Evolutionary conservation across 2,329 filamentous ascomycete species (phyloP).

Genomic region (Pseudogymnoascus sp.): DNA sequence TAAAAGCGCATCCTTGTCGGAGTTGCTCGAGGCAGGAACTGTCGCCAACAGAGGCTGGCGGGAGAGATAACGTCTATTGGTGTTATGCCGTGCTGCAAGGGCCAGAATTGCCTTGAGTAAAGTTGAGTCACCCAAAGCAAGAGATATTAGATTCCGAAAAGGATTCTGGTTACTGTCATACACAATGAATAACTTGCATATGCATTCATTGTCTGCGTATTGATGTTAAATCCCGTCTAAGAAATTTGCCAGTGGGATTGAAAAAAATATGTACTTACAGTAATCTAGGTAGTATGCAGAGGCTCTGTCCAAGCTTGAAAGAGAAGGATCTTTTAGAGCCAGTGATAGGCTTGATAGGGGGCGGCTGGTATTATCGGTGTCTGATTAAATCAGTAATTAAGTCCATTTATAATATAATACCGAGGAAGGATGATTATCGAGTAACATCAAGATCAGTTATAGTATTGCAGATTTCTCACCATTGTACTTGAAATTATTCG

Average conservation of each 20-base stretch:
- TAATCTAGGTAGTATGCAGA: neutral
- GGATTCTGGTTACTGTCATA: conserved; percentile 30
- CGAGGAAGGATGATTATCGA: neutral
- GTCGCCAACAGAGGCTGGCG: conserved; percentile 12
- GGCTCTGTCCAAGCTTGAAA: neutral
- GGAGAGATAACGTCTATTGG: conserved; percentile 24
- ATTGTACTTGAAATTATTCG: neutral
- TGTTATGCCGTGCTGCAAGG: conserved; percentile 29
- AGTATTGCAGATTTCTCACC: neutral
- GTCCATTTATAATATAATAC: neutral
- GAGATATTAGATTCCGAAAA: conserved; percentile 26
- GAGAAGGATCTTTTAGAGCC: neutral
- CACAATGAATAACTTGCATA: conserved; percentile 29
- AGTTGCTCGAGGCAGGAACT: conserved; percentile 12
- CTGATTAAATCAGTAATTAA: neutral
- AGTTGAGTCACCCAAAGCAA: conserved; percentile 23
- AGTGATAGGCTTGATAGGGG: neutral
- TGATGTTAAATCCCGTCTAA: neutral
- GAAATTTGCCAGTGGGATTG: neutral
- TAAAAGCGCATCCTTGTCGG: conserved; percentile 25
- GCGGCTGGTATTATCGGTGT: neutral
- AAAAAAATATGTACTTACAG: neutral
- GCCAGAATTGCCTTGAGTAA: conserved; percentile 28
- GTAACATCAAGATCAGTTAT: neutral
- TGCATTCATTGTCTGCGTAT: conserved; percentile 26